phyloP scores from a whole-genome alignment of 2,329 filamentous ascomycete genomes.

The Fusarium sp. region DNA sequence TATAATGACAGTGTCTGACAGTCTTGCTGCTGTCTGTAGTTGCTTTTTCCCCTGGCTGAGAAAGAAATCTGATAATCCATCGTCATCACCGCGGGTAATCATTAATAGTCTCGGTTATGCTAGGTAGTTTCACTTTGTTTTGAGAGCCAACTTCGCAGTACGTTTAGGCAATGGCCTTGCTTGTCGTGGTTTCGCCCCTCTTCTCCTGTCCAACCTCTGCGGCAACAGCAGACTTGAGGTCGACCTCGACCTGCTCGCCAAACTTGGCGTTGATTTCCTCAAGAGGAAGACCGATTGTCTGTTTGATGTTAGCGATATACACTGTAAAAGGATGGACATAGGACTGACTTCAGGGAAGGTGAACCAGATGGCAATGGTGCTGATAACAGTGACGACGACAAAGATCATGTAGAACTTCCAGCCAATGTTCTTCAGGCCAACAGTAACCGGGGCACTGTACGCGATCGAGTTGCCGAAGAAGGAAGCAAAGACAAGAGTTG shows the following conservation, averaged over 20 bases:
- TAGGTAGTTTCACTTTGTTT: not conserved
- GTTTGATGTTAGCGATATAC: not conserved
- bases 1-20: not conserved
- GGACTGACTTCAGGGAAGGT: slow-evolving; percentile 32
- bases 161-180: not conserved
- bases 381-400: slow-evolving; percentile 29
- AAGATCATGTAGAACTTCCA: slow-evolving; percentile 43
- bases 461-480: slow-evolving; percentile 19
- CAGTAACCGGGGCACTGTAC: slow-evolving; percentile 26
- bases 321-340: too few relatives aligned
- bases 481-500: not conserved
- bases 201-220: slow-evolving; percentile 12
- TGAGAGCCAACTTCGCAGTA: not conserved
- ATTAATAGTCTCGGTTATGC: not conserved
- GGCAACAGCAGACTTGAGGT: slow-evolving; percentile 23
- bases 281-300: slow-evolving; percentile 18
- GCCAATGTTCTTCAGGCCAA: slow-evolving; percentile 34
- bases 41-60: not conserved
- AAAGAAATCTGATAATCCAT: not conserved
- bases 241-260: slow-evolving; percentile 27
- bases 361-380: slow-evolving; percentile 43
- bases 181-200: not conserved
- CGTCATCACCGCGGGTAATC: not conserved
- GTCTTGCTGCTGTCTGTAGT: not conserved
- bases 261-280: slow-evolving; percentile 35